phyloP scores from a whole-genome alignment of 441 rosid species.

The Capsella rubella region DNA sequence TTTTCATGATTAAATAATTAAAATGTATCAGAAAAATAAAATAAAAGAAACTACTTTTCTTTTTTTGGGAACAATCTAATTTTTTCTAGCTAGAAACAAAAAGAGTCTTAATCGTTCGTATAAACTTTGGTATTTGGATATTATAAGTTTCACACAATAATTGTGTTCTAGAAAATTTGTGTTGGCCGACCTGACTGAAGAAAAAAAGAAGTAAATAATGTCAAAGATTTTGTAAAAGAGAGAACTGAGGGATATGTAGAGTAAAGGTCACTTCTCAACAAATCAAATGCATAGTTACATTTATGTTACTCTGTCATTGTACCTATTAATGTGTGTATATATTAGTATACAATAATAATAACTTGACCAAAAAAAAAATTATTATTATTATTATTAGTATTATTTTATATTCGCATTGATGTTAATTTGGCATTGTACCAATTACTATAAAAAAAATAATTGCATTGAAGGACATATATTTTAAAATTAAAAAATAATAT shows the following conservation, averaged over 20 bases:
- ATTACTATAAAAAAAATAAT: constrained; percentile 24
- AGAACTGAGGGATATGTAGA: constrained; percentile 26
- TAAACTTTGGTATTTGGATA: background rate
- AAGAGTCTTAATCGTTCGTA: background rate
- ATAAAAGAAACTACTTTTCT: too few relatives aligned
- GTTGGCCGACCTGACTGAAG: constrained; percentile 15
- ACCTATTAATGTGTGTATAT: constrained; percentile 16
- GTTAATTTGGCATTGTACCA: constrained; percentile 33
- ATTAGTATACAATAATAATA: background rate
- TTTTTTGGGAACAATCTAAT: too few relatives aligned
- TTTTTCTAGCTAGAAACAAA: too few relatives aligned
- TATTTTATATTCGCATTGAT: constrained; percentile 26
- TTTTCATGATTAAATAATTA: too few relatives aligned
- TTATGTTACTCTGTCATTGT: constrained; percentile 34
- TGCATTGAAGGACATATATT: constrained; percentile 31
- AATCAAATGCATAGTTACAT: constrained; percentile 36
- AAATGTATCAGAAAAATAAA: too few relatives aligned
- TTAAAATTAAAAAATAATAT: background rate
- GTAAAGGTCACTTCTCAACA: constrained; percentile 39
- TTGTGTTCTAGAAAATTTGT: background rate
- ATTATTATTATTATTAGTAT: background rate
- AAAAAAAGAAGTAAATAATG: constrained; percentile 29
- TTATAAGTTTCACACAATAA: background rate
- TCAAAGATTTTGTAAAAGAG: constrained; percentile 9
- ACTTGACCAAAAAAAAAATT: too few relatives aligned